These are phyloP conservation scores for Melocanna baccifera DNA, from an alignment of 176 grass and related monocot species.

Conservation along the genomic window DNA sequence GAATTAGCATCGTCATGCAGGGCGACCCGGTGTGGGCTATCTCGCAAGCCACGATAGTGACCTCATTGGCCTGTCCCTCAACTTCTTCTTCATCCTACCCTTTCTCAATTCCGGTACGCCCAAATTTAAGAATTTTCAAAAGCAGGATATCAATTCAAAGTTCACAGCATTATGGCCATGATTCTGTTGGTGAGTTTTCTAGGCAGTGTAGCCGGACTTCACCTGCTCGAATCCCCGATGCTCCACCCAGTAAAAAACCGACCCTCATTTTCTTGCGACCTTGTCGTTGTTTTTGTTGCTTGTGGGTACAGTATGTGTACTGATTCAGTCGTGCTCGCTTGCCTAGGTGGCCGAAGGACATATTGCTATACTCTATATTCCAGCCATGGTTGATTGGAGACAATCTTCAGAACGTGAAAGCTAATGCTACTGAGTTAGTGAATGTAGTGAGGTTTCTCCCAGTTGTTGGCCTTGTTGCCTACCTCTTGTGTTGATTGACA, in stretches of 20 bases:
- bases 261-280: not conserved
- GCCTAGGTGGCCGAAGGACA: conserved; percentile 76
- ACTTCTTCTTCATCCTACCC: conserved; percentile 92
- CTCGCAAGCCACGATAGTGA: conserved; percentile 61
- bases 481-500: conserved; percentile 63
- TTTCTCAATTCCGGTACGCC: conserved; percentile 63
- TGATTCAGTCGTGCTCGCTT: not conserved
- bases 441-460: conserved; percentile 61
- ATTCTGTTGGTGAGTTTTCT: conserved; percentile 33
- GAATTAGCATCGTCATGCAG: conserved; percentile 34
- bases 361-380: conserved; percentile 70
- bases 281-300: not conserved
- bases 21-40: conserved; percentile 84
- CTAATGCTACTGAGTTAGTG: conserved; percentile 33
- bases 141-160: not conserved
- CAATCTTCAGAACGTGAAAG: conserved; percentile 69
- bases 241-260: conserved; percentile 72
- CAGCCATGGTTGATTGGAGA: conserved; percentile 91
- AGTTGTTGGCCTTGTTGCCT: conserved; percentile 69
- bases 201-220: conserved; percentile 71
- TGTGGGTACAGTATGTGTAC: not conserved
- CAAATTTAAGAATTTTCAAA: not conserved
- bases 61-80: conserved; percentile 70
- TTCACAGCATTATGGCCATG: conserved; percentile 5
- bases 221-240: conserved; percentile 68